Conservation (phyloP, 2,329 filamentous ascomycete genomes). For the Fusarium continuum region DNA sequence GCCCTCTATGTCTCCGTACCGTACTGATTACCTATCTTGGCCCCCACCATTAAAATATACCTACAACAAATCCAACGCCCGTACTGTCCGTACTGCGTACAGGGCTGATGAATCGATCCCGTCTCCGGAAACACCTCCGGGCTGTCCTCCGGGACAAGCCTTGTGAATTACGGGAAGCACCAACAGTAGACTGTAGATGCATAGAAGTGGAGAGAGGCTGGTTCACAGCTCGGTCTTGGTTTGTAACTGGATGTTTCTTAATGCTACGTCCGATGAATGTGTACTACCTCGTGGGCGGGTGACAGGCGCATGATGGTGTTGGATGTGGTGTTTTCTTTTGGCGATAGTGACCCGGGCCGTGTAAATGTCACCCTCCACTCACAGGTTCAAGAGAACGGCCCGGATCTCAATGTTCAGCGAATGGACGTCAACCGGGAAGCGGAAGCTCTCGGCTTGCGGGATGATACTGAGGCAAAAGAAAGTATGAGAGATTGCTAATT, state of each 20-base stretch:
- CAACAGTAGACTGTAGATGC: constrained; percentile 14
- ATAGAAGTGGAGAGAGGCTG: constrained; percentile 24
- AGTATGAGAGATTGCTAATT: constrained; percentile 2
- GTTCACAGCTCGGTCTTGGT: constrained; percentile 18
- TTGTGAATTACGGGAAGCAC: constrained; percentile 11
- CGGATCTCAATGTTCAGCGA: constrained; percentile 27
- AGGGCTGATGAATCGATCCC: constrained; percentile 29
- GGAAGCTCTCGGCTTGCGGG: constrained; percentile 33
- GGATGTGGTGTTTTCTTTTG: constrained; percentile 8
- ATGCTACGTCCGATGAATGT: constrained; percentile 13
- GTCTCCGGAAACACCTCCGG: constrained; percentile 36
- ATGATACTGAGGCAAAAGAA: constrained; percentile 21
- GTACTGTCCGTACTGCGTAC: constrained; percentile 3
- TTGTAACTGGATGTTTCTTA: constrained; percentile 11
- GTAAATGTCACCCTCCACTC: constrained; percentile 23
- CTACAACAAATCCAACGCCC: neutral
- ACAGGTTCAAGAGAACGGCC: constrained; percentile 27
- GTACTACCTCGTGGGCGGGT: constrained; percentile 15
- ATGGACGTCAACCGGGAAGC: constrained; percentile 13
- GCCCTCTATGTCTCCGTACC: too few relatives aligned
- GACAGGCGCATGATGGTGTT: constrained; percentile 30
- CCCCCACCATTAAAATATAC: neutral
- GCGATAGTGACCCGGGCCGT: constrained; percentile 2
- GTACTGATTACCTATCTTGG: neutral
- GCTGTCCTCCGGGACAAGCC: constrained; percentile 26